Conservation (phyloP, 192 early-diverging fungal species). For the Tieghemiomyces parasiticus region DNA sequence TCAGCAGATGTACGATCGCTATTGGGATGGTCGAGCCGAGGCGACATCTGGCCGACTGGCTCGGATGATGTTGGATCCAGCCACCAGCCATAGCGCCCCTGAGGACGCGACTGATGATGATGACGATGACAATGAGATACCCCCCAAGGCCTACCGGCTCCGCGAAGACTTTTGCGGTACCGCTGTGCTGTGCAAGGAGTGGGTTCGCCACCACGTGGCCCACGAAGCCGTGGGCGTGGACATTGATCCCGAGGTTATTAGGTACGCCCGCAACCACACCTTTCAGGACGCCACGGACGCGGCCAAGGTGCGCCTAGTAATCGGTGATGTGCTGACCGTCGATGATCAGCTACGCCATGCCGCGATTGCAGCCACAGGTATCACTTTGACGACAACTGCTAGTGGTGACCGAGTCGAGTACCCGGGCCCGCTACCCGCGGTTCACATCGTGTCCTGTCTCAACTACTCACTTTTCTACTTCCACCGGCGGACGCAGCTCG, state of each 20-base stretch:
- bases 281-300: conserved; percentile 6
- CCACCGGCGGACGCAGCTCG: conserved; percentile 19
- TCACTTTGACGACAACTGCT: not conserved
- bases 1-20: conserved; percentile 12
- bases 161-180: conserved; percentile 38
- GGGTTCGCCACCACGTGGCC: conserved; percentile 14
- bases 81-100: too few relatives aligned
- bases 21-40: too few relatives aligned
- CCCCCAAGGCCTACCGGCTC: conserved; percentile 16
- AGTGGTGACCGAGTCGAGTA: too few relatives aligned
- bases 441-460: conserved; percentile 25
- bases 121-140: too few relatives aligned
- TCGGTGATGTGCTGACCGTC: conserved; percentile 15
- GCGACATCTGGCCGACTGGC: too few relatives aligned
- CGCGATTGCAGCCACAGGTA: not conserved
- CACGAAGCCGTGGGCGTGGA: conserved; percentile 26
- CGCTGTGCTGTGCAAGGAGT: conserved; percentile 28
- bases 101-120: too few relatives aligned
- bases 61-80: too few relatives aligned
- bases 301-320: conserved; percentile 6
- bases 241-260: conserved; percentile 24
- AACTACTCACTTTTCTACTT: conserved; percentile 30
- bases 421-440: conserved; percentile 15
- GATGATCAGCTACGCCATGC: not conserved
- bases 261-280: conserved; percentile 20